Percentiles rank a stretch among this genome's conserved stretches.
Conservation (phyloP, 139 green algal genomes). For the Ostreobium quekettii region DNA sequence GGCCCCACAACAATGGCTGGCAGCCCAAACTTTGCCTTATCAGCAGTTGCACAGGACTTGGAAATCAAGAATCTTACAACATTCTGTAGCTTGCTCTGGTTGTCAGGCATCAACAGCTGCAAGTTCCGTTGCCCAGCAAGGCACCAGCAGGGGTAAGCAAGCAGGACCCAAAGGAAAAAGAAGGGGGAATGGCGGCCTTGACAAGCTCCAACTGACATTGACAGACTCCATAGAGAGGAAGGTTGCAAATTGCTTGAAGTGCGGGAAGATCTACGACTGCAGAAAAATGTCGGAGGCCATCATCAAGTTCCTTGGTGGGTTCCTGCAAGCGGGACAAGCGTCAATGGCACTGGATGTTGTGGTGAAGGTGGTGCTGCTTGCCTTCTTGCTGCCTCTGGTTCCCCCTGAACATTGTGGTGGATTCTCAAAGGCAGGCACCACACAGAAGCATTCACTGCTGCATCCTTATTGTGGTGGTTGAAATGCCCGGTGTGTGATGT, state of each 20-base stretch:
- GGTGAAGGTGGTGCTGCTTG: constrained; percentile 1
- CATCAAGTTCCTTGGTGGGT: constrained; percentile 49
- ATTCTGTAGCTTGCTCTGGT: too few species aligned
- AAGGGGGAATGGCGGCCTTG: not conserved
- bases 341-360: not conserved
- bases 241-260: constrained; percentile 75
- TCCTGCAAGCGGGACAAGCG: not conserved
- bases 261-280: constrained; percentile 79
- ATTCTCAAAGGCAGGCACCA: not conserved
- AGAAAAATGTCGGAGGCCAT: constrained; percentile 37
- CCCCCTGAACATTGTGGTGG: not conserved
- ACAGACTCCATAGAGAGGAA: constrained; percentile 21
- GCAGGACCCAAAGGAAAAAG: constrained; percentile 21
- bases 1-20: too few species aligned
- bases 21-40: too few species aligned
- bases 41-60: too few species aligned
- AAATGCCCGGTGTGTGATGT: not conserved
- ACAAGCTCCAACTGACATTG: not conserved
- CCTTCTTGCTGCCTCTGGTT: not conserved
- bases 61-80: too few species aligned
- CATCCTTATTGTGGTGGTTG: constrained; percentile 7
- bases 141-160: too few species aligned
- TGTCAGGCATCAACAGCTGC: too few species aligned
- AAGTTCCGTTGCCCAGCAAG: too few species aligned
- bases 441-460: not conserved